Evolutionary conservation across 140 eudicot genomes (phyloP), one percentile per base, ranked within the genome.

Genomic region (Flaveria floridana): DNA sequence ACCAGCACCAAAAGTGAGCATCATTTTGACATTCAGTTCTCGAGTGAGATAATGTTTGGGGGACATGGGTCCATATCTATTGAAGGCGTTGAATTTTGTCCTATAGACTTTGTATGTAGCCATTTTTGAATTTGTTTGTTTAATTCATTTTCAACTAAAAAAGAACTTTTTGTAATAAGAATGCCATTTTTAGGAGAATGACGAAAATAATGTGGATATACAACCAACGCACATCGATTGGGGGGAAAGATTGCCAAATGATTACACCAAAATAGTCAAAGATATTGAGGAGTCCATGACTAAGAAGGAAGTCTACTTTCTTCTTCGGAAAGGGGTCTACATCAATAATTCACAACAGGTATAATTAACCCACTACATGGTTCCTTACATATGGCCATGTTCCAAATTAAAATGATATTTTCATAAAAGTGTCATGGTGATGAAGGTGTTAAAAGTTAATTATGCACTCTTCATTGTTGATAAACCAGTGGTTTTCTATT

Each of bases 401-500:
- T 25, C 26, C 26, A n/a, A n/a, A n/a, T n/a, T n/a, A n/a, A 25
- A 25, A 25, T 25, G 2, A 25, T 1, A 50, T 50, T 50, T 14
- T 13, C 25, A 55, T 55, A 19, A 19, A n/a, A 20, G 19, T 56
- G 28, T 20, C 26, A 19, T 19, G 3, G n/a, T n/a, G n/a, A 18
- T 56, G 63, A 56, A 18, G 1, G 63, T 7, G 63, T 55, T 19
- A 55, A 19, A 13, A 2, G 1, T 44, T 44, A 44, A 13, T 44
- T 39, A 58, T 23, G 23, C 0, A 20, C 14, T 13, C 11, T 62
- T 25, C n/a, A n/a, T 62, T 23, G 18, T 62, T 26, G 44, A 14
- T 23, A 28, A 62, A 62, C 14, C 68, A 63, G 68, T 63, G 68
- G 68, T 30, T 63, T 63, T 63, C 68, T 15, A 14, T 63, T 7